Evolutionary conservation across 2,329 filamentous ascomycete species (phyloP), one percentile per base, ranked within the genome.

Genomic region (Cadophora sp.): DNA sequence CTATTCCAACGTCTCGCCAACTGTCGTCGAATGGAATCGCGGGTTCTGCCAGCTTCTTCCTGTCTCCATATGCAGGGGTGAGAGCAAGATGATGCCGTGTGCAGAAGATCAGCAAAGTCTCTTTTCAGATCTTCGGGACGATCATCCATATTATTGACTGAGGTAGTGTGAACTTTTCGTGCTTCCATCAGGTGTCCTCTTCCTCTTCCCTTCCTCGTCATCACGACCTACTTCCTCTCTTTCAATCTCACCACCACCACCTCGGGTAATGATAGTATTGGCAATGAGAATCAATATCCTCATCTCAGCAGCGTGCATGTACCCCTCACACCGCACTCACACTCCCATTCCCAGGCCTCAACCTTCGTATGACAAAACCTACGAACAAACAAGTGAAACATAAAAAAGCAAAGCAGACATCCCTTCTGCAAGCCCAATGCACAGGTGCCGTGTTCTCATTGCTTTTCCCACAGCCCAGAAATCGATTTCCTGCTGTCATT

Each of bases 71-170:
- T 43, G 33, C 56, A 59, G 56, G 51, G 51, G 30, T 56, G 30
- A 36, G 14, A 18, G 14, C 30, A 36, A 53, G 50, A 53, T 14
- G 50, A n/a, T n/a, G 50, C 24, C 24, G 24, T 30, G 18, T 56
- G 30, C 51, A 39, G 30, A 45, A 56, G 61, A 63, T 63, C 61
- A 63, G 50, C 61, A 56, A 56, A 18, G 39, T 50, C 30, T 24
- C 14, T 24, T 47, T 48, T 51, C 53, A 64, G 62, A 51, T 64
- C 41, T 59, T 51, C 62, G 62, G 62, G 62, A 41, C 62, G 62
- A 64, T 64, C 62, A 51, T 56, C 30, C 51, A 56, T 56, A 56
- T 36, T 56, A 14, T 9, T 48, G 36, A 24, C 27, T 30, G 27
- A 30, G 6, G 27, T 30, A 3, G 27, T 30, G 27, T 30, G 27